Evolutionary conservation across 2,329 filamentous ascomycete genomes (phyloP).

Genomic region (Saccharata proteae): DNA sequence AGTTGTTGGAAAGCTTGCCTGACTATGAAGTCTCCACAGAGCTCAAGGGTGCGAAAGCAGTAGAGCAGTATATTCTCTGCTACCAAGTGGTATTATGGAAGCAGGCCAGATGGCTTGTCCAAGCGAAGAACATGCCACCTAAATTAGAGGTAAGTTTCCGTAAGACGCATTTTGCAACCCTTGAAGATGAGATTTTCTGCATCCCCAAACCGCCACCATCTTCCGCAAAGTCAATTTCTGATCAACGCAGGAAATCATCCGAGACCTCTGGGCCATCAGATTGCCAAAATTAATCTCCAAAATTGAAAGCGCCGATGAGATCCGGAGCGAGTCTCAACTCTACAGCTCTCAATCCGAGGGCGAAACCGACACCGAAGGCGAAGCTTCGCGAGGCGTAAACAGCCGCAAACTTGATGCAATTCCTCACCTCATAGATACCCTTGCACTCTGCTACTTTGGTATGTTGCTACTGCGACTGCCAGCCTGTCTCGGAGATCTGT

Average conservation of each 20-base stretch:
- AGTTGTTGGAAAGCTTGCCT: no score
- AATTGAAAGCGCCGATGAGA: slow-evolving; percentile 22
- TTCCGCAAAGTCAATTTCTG: slow-evolving; percentile 3
- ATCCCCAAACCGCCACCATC: not conserved
- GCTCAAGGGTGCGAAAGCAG: slow-evolving; percentile 53
- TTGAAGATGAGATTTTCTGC: no score
- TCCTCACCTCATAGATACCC: slow-evolving; percentile 60
- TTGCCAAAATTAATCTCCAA: slow-evolving; percentile 44
- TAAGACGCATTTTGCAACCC: not conserved
- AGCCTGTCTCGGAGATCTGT: slow-evolving; percentile 61
- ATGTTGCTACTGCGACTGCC: slow-evolving; percentile 64
- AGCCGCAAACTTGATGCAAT: slow-evolving; percentile 37
- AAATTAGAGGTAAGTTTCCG: slow-evolving; percentile 53
- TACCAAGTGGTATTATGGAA: slow-evolving; percentile 76
- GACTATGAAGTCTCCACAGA: slow-evolving; percentile 27
- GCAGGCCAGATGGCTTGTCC: slow-evolving; percentile 64
- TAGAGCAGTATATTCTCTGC: slow-evolving; percentile 69
- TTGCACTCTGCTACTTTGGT: slow-evolving; percentile 71
- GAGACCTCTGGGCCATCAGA: slow-evolving; percentile 75
- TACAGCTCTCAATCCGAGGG: slow-evolving; percentile 48
- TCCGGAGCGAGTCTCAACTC: slow-evolving; percentile 32
- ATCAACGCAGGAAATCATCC: slow-evolving; percentile 44
- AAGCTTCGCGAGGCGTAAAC: slow-evolving; percentile 19
- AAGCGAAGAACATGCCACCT: slow-evolving; percentile 50
- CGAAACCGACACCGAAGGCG: slow-evolving; percentile 26